Evolutionary conservation across 164 flowering plant species (phyloP), one percentile per base, ranked within the genome.

Genomic region (Dillenia suffruticosa): DNA sequence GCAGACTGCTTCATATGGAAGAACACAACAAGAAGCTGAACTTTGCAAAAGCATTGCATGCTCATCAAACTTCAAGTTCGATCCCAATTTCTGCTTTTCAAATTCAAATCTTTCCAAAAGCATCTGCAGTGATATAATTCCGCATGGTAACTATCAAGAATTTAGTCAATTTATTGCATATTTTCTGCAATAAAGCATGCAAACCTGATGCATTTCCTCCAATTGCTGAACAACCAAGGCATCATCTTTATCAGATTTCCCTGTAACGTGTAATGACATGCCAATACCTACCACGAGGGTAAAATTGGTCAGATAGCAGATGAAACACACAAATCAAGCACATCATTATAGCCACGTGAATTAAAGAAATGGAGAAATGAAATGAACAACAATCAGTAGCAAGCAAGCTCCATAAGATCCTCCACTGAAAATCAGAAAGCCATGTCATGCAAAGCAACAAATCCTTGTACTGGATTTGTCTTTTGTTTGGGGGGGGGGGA

Each of bases 201-300:
- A 55, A 58, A 92, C 96, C 97, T 78, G 76, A 72, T 71, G 58
- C 74, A 95, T 81, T 54, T 88, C 91, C 53, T 85, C 81, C 74
- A 86, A 63, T 72, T 77, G 75, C 65, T 71, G 69, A 61, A 63
- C 71, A 59, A 78, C 63, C 13, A 49, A 51, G 48, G 9, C 49
- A 44, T 62, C 74, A 45, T 76, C 81, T 59, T 80, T 76, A 58
- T 72, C 79, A 61, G 44, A 64, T 63, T 74, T 73, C 1, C 66
- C 67, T 9, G 69, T 61, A 47, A 91, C 57, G 69, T 62, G 64
- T 17, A 84, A 70, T 53, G 89, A 72, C 88, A 89, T 68, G 69
- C 89, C 79, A 58, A 85, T 68, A 65, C 94, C 97, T 91, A 68
- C 22, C 22, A 19, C 22, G 1, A 19, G 22, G 22, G 22, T 1